Base-by-base conservation (phyloP, 2,329 filamentous ascomycete species). In the Penicillium sp. region DNA sequence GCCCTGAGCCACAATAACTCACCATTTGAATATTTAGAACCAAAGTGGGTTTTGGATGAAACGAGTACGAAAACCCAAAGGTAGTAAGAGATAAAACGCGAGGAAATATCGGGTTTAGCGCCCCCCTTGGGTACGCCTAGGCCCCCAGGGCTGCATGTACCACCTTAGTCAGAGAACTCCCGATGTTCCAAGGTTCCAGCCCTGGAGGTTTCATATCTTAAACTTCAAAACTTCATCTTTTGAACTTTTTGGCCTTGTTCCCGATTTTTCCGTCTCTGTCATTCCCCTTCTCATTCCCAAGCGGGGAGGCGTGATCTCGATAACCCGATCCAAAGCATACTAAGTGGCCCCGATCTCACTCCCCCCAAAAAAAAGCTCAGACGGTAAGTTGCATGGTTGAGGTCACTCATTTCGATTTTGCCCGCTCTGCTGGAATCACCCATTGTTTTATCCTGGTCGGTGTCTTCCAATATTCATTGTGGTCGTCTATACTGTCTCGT, bases 351-450 rank as follows among this genome's bases (percentile, higher is more conserved):
- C 58, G 60, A 60, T 64, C 61, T 58, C 46, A 21, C 50, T 56
- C 51, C 40, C 40, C 47, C 29, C 31, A 0, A 10, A 62, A 64
- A 65, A 64, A 65, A 65, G 58, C 62, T 61, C 55, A 59, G 61
- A 60, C 57, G 43, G 50, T 56, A 53, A 47, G 45, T 41, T 36
- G 43, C 49, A 48, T 39, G 38, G 34, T 25, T 46, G 47, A 46
- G 40, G 51, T 54, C 49, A 46, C 55, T 53, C 54, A 61, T 63
- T 64, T 38, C 44, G 52, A 61, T 64, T 49, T 52, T 34, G 53
- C 53, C 60, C 21, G 41, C 44, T 31, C 34, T 38, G 34, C 36
- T 57, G n/a, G 50, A 49, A 31, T 34, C 49, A 39, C 41, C 36
- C 43, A 33, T 38, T 53, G 39, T 57, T 53, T 39, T 41, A 53